Conservation (phyloP, 441 rosid genomes). For the Pelargonium australe region DNA sequence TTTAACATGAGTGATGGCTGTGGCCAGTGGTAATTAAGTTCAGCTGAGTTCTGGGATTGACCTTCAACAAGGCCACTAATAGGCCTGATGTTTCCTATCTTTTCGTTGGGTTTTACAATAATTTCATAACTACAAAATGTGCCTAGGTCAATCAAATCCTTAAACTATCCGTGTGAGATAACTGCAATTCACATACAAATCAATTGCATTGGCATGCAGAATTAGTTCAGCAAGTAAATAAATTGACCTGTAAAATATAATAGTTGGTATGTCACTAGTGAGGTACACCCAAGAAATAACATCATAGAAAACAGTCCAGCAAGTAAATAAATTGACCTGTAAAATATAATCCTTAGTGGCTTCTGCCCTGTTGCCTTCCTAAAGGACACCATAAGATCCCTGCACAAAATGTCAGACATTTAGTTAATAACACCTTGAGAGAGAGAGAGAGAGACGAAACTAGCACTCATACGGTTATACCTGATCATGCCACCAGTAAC, state of each 20-base stretch:
- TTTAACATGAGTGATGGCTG: too few species aligned
- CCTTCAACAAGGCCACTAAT: too few species aligned
- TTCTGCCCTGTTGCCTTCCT: conserved; percentile 96
- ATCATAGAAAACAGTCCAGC: not conserved
- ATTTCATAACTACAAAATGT: not conserved
- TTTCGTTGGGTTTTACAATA: not conserved
- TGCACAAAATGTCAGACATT: conserved; percentile 22
- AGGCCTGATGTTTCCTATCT: not conserved
- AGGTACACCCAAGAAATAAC: not conserved
- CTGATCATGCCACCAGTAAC: conserved; percentile 97
- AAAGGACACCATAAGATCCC: conserved; percentile 88
- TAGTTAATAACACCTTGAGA: not conserved
- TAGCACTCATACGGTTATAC: conserved; percentile 25
- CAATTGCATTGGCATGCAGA: not conserved
- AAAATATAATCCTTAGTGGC: conserved; percentile 86
- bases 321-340: conserved; percentile 46
- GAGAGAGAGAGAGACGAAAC: not conserved
- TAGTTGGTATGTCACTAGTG: too few species aligned
- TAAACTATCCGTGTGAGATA: not conserved
- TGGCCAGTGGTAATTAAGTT: too few species aligned
- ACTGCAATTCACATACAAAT: not conserved
- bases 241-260: conserved; percentile 79
- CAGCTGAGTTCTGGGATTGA: too few species aligned
- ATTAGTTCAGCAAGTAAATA: not conserved
- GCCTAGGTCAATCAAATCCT: not conserved